Evolutionary conservation across 306 rosid genomes (phyloP), one percentile per base, ranked within the genome.

Genomic region (Cicer cuneatum): DNA sequence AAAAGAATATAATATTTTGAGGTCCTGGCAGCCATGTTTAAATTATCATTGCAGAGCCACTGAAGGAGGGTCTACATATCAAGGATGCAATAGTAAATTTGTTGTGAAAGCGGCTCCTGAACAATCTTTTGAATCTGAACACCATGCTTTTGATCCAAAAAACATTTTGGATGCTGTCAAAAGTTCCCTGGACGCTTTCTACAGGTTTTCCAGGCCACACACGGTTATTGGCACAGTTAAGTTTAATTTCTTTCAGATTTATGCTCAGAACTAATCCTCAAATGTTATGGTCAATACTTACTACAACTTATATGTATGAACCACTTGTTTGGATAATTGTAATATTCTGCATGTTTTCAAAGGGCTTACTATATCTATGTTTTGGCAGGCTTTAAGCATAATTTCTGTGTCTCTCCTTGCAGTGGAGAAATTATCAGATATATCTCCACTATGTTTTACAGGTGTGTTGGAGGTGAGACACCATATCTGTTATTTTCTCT

Each of bases 141-240:
- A 90, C 59, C 88, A 38, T 72, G 85, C 85, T 66, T 80, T 78
- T 81, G 83, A 80, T 78, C 35, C 82, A 10, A 87, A 88, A 84
- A 81, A 52, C 58, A 37, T 73, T 75, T 70, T 78, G 86, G 69
- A 9, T 15, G 11, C 86, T 52, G n/a, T 69, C 52, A 87, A 39
- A 79, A 71, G 69, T 62, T 83, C 79, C 61, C 45, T 80, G 51
- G 89, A 88, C 91, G 90, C 92, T 80, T 94, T 94, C 82, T 92
- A 94, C 77, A 82, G 97, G 86, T 94, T 94, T 86, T 94, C 96
- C 41, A 81, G 97, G 87, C 99, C 99, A 4, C 97, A 94, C 83
- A 92, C 99, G 48, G 96, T 94, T 77, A 87, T 94, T 60, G 99
- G 99, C 82, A 90, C 97, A 79, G 98, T 92, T 90, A 81, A 85